Percentiles rank a stretch among this genome's conserved stretches.
These are phyloP conservation scores for Micractinium sp. DNA, from an alignment of 139 green algal species.

Conservation along the genomic window DNA sequence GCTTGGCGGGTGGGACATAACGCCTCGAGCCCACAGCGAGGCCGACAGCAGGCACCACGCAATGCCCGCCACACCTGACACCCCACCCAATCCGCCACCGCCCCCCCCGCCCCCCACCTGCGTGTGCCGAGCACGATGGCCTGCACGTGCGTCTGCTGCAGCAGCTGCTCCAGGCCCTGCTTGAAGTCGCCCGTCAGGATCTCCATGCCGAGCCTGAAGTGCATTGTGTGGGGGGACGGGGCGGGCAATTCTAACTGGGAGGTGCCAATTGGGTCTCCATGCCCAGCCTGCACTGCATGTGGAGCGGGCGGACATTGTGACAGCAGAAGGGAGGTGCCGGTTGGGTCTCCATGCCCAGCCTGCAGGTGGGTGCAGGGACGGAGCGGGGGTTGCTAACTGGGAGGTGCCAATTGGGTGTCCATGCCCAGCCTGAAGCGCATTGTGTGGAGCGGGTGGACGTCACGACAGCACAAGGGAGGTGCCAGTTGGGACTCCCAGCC, in stretches of 20 bases:
- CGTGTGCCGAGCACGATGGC: constrained; percentile 87
- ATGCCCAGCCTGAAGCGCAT: constrained; percentile 28
- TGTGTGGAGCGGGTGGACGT: no score
- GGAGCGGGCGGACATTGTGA: no score
- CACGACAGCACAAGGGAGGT: no score
- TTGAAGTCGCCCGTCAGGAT: constrained; percentile 80
- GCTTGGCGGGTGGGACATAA: no score
- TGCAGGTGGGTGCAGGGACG: background rate
- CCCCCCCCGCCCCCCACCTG: constrained; percentile 51
- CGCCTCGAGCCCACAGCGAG: no score
- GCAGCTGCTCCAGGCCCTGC: constrained; percentile 65
- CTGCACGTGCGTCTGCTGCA: constrained; percentile 55
- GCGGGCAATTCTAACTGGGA: background rate
- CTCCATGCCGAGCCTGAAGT: constrained; percentile 43
- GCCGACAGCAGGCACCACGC: no score
- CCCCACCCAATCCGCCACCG: background rate
- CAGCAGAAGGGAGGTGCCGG: no score
- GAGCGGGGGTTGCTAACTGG: background rate
- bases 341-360: constrained; percentile 52
- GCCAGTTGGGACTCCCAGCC: constrained; percentile 58
- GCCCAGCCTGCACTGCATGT: background rate
- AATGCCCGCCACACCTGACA: no score
- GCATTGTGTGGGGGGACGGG: background rate
- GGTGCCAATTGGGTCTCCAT: constrained; percentile 41
- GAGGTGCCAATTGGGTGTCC: constrained; percentile 17